Evolutionary conservation across 768 basidiomycete species (phyloP).

Genomic region (Hydnomerulius pinastri): DNA sequence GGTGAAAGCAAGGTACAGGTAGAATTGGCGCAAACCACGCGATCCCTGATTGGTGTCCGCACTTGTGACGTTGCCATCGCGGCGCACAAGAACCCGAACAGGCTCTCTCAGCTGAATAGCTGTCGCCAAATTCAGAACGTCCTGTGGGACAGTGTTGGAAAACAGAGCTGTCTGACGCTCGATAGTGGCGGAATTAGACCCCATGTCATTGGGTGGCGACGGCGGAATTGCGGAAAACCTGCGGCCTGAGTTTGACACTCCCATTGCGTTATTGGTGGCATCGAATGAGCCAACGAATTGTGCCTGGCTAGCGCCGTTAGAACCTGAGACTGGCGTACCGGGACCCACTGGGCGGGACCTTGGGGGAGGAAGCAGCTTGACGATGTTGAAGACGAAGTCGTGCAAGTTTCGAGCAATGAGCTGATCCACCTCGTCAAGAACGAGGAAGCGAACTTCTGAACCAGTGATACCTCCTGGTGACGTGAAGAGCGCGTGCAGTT

Average conservation of each 20-base stretch:
- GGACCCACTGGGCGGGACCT: constrained; percentile 58
- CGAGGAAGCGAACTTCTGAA: constrained; percentile 87
- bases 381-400: constrained; percentile 92
- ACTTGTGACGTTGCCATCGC: constrained; percentile 80
- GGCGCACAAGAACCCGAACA: constrained; percentile 93
- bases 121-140: constrained; percentile 93
- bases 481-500: constrained; percentile 90
- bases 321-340: constrained; percentile 35
- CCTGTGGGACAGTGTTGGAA: constrained; percentile 97
- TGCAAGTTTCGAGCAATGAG: constrained; percentile 96
- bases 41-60: constrained; percentile 71
- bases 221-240: constrained; percentile 59
- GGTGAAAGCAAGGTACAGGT: constrained; percentile 94
- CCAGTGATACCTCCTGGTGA: constrained; percentile 74
- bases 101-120: constrained; percentile 94
- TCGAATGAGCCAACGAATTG: constrained; percentile 54
- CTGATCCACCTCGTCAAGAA: constrained; percentile 97
- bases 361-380: constrained; percentile 89
- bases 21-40: constrained; percentile 90
- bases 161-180: constrained; percentile 94
- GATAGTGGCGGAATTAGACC: constrained; percentile 39
- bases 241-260: constrained; percentile 45
- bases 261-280: constrained; percentile 35
- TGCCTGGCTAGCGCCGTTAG: constrained; percentile 35
- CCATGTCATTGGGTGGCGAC: constrained; percentile 45